Evolutionary conservation across 306 rosid genomes (phyloP).

Genomic region (Phaseolus lunatus): DNA sequence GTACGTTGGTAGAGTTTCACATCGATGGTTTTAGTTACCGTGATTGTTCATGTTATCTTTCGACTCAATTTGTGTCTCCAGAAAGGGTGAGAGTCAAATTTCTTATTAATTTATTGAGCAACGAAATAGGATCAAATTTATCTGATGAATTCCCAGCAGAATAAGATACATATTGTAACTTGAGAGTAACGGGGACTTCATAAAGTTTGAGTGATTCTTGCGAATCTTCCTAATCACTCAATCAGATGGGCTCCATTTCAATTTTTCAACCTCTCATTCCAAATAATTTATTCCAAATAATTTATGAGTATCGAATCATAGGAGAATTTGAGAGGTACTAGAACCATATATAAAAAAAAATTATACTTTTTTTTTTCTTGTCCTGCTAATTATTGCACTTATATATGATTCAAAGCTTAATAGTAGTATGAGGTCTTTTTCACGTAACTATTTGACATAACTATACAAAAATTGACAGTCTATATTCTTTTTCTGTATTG

Average conservation of each 20-base stretch:
- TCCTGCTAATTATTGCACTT: background rate
- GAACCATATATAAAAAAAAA: conserved; percentile 3
- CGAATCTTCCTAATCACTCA: conserved; percentile 33
- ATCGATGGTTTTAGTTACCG: conserved; percentile 33
- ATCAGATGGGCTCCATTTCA: background rate
- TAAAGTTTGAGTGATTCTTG: conserved; percentile 10
- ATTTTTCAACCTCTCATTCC: background rate
- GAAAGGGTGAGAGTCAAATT: conserved; percentile 4
- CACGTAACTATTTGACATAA: background rate
- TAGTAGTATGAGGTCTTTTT: background rate
- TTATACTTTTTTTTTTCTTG: background rate
- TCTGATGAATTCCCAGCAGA: background rate
- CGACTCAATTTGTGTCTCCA: conserved; percentile 28
- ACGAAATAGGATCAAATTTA: conserved; percentile 1
- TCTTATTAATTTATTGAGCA: conserved; percentile 1
- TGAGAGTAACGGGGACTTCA: conserved; percentile 26
- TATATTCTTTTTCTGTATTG: background rate
- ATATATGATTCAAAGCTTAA: conserved; percentile 1
- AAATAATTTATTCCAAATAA: too few species aligned
- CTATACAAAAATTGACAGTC: background rate
- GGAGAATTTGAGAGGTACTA: conserved; percentile 8
- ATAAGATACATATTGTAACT: conserved; percentile 25
- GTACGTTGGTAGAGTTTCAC: conserved; percentile 48
- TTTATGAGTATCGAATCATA: background rate
- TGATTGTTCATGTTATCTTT: conserved; percentile 35